phyloP scores from a whole-genome alignment of 1,284 basidiomycete genomes.

The Rhodotorula sp. region DNA sequence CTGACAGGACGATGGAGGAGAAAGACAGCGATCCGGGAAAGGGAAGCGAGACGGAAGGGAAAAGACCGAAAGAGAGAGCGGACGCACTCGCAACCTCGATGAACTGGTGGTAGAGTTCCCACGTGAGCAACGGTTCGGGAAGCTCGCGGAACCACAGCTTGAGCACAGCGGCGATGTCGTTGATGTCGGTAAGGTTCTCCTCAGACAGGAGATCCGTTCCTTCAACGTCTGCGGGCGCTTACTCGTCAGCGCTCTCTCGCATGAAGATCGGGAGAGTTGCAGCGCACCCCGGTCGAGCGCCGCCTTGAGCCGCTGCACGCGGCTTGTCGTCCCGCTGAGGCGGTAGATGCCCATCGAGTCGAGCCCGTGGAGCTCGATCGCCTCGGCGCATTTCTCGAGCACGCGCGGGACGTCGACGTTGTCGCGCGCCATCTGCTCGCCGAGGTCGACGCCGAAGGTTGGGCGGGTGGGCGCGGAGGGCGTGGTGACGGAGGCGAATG shows the following conservation, averaged over 20 bases:
- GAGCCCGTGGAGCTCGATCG: slow-evolving; percentile 88
- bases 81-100: slow-evolving; percentile 89
- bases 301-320: slow-evolving; percentile 79
- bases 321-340: slow-evolving; percentile 85
- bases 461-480: slow-evolving; percentile 49
- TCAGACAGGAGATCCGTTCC: slow-evolving; percentile 79
- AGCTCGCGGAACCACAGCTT: slow-evolving; percentile 97
- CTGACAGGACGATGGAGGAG: not conserved
- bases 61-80: not conserved
- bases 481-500: slow-evolving; percentile 13
- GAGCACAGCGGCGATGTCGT: slow-evolving; percentile 87
- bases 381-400: slow-evolving; percentile 83
- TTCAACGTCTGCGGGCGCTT: slow-evolving; percentile 67
- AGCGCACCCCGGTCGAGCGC: slow-evolving; percentile 78
- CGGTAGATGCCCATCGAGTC: slow-evolving; percentile 88
- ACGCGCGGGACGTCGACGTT: slow-evolving; percentile 84
- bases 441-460: slow-evolving; percentile 88
- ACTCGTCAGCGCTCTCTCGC: not conserved
- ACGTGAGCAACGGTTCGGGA: slow-evolving; percentile 89
- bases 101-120: slow-evolving; percentile 81
- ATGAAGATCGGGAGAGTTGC: not conserved
- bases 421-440: slow-evolving; percentile 87
- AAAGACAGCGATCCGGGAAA: too few relatives aligned
- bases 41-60: too few relatives aligned
- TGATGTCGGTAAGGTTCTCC: slow-evolving; percentile 92